Base-by-base conservation (phyloP, 768 basidiomycete genomes). In the Guyanaporus albipodus region DNA sequence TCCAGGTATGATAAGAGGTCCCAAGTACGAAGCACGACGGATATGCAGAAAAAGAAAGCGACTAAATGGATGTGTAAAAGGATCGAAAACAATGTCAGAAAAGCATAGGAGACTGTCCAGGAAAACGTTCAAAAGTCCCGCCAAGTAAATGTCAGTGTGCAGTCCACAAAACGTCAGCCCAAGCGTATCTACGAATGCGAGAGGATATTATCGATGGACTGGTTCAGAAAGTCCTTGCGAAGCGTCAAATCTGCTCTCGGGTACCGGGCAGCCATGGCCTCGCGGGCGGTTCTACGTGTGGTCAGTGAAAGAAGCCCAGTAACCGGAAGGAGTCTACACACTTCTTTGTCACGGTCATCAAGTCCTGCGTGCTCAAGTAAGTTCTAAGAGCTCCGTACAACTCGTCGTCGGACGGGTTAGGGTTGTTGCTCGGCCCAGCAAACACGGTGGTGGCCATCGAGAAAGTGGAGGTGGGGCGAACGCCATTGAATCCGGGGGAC, bases 311-410 rank as follows among this genome's bases (percentile, higher is more conserved):
- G 8, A 0, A 11, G 8, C 8, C 23, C n/a, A 24, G 46, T 17
- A 18, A 37, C 8, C n/a, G 9, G 33, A 43, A 22, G 7, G 36
- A 35, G 11, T 2, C 40, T 2, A 3, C 79, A 58, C 54, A 83
- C 77, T 80, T 82, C 71, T 82, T 82, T 52, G 79, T 82, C 37
- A 86, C 80, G n/a, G 73, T 74, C 83, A 86, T 83, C 53, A 85
- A 61, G 60, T 87, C 82, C 56, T 84, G 81, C 19, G 78, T 77
- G 42, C 80, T 77, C 46, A 87, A 57, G 57, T 80, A 83, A 19
- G 71, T 70, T 42, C 78, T 71, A 15, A 85, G 64, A 15, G 78
- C 74, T 14, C 62, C 72, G 53, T 82, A 69, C 35, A 86, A 54
- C 53, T 83, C 82, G 12, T 82, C 81, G 54, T 86, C 80, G 0